Evolutionary conservation across 805 yeast genomes (phyloP), one percentile per base, ranked within the genome.

Genomic region (Metschnikowia gruessii): DNA sequence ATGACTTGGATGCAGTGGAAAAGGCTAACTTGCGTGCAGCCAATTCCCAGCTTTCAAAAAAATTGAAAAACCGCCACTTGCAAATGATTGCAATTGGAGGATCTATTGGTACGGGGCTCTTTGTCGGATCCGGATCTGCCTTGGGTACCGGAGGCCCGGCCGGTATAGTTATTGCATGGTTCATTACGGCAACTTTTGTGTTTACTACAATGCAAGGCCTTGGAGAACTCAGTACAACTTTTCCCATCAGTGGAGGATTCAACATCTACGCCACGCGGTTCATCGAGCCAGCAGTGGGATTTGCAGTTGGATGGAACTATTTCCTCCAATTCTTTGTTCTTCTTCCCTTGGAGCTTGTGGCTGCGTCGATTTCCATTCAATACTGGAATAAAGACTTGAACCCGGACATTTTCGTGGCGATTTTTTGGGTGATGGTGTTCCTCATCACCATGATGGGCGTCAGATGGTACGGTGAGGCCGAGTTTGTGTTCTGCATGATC

Each of bases 61-160:
- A 44, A 21, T 50, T 55, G 43, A 80, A 78, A 56, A 76, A 79
- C 36, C 74, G 91, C 59, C 92, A 87, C 62, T 65, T 87, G 54
- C 82, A 83, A 50, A 82, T 85, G 88, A 87, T 87, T 66, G 90
- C 94, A 42, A 72, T 87, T 51, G 94, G 92, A 54, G 91, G 92
- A 36, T 77, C 85, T 49, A 86, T 87, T 55, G 96, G 95, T 56
- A 83, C 92, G 8, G 95, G 94, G 59, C 71, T 88, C 42, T 81
- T 88, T 51, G 85, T 88, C 28, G 88, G 89, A 59, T 77, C 89
- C 2, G 87, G 87, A 49, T 64, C 74, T 15, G 77, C 87, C 2
- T 65, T 86, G 42, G 54, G 74, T 16, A 69, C 74, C 28, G 86
- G 88, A 61, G 94, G 94, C 22, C 92, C 94, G n/a, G 87, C 84